Conservation (phyloP, 768 basidiomycete species). For the Leccinum pellstonianum region DNA sequence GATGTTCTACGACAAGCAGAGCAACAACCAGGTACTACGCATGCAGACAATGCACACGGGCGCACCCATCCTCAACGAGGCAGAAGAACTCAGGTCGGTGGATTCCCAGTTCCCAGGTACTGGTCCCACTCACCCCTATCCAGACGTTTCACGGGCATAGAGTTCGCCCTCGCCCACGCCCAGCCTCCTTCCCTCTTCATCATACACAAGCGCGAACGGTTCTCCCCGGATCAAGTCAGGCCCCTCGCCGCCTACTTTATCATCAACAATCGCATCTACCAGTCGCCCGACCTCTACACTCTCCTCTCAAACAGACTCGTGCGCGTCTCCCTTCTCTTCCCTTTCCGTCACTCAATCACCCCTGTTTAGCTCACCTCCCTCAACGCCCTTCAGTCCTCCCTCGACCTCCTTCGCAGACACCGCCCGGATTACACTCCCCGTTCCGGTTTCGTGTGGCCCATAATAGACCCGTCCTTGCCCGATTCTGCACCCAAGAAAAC, state of each 20-base stretch:
- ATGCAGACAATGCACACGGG: slow-evolving; percentile 93
- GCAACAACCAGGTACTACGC: slow-evolving; percentile 86
- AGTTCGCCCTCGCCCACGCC: slow-evolving; percentile 82
- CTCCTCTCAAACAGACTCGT: slow-evolving; percentile 84
- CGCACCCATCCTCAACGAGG: slow-evolving; percentile 72
- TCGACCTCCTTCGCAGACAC: slow-evolving; percentile 69
- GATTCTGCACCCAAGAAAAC: slow-evolving; percentile 44
- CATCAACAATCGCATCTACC: slow-evolving; percentile 86
- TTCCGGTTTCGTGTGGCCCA: slow-evolving; percentile 84
- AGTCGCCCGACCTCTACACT: slow-evolving; percentile 81
- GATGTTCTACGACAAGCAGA: slow-evolving; percentile 94
- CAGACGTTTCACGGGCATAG: slow-evolving; percentile 84
- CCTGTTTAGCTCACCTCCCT: slow-evolving; percentile 60
- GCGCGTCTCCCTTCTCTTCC: slow-evolving; percentile 20
- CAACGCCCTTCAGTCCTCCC: slow-evolving; percentile 70
- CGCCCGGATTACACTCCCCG: slow-evolving; percentile 83
- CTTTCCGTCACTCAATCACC: background rate
- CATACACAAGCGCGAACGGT: slow-evolving; percentile 83
- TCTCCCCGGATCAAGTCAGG: slow-evolving; percentile 79
- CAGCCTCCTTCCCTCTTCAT: slow-evolving; percentile 81
- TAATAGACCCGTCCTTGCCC: slow-evolving; percentile 53
- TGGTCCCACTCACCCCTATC: slow-evolving; percentile 3
- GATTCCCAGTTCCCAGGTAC: background rate
- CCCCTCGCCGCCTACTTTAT: slow-evolving; percentile 85
- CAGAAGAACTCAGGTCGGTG: slow-evolving; percentile 71